Base-by-base conservation (phyloP, 2,329 filamentous ascomycete genomes). In the Diaporthe vexans region DNA sequence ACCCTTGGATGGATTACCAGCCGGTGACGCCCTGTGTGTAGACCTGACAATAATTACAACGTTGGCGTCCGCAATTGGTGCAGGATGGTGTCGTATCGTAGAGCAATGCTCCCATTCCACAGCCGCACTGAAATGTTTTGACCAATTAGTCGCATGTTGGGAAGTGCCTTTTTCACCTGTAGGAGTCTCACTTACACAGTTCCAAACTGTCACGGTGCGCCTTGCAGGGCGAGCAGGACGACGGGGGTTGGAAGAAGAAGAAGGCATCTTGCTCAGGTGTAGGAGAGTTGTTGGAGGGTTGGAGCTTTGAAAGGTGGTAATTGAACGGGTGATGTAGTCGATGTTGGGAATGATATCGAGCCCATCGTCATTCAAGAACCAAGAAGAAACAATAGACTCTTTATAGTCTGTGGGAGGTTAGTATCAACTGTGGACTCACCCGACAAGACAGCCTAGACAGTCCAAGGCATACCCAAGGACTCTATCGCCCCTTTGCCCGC, bases 391-490 rank as follows among this genome's bases (percentile, higher is more conserved):
- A 54, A 26, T n/a, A 3, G n/a, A 54, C 48, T 13, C 63, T 68
- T 67, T 68, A 68, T 68, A 68, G 13, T 54, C 63, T 54, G n/a
- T 26, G 26, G 6, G 19, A 52, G n/a, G 29, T 37, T 48, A 54
- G 29, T 11, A 40, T 54, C 21, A 40, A 21, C 35, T 10, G 46
- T 9, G 13, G 33, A 19, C 35, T 26, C 46, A 37, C 29, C 29
- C 29, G 15, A 40, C 48, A 15, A 68, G 29, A 68, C n/a, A 54
- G 33, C 48, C 63, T 13, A 68, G 48, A 68, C n/a, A 3, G 19
- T 19, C 24, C 59, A 63, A 63, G 59, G 59, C 40, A 63, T 33
- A 63, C 59, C 46, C 15, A 37, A 52, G 33, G 33, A 29, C 29
- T 33, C 26, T 48, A 19, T 68, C 63, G 33, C 61, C 61, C 43